phyloP scores from a whole-genome alignment of 331 rosid species.

The Cucumis variabilis region DNA sequence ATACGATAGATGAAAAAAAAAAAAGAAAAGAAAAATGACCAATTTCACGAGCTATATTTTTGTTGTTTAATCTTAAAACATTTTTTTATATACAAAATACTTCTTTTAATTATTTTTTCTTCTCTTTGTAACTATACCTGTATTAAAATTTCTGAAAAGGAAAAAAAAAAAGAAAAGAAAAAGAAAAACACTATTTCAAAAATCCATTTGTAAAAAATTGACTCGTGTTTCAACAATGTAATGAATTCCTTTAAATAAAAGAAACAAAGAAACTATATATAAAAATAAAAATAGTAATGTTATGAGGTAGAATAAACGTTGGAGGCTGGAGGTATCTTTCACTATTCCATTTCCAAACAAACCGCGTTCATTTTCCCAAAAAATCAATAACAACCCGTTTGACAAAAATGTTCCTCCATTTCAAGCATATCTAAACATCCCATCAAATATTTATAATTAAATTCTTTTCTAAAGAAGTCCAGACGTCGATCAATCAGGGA shows the following conservation, averaged over 20 bases:
- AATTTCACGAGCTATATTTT: too few species aligned
- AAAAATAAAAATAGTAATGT: too few species aligned
- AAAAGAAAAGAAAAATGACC: too few species aligned
- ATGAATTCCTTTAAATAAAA: neutral
- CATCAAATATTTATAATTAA: too few species aligned
- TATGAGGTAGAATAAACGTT: too few species aligned
- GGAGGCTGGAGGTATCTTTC: neutral
- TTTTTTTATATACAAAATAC: too few species aligned
- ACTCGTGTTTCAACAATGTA: neutral
- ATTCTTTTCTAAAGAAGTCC: too few species aligned
- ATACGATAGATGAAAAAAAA: too few species aligned
- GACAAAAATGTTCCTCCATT: neutral
- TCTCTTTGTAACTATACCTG: neutral
- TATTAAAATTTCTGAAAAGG: neutral
- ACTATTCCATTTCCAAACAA: conserved; percentile 2
- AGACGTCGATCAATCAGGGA: too few species aligned
- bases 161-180: neutral
- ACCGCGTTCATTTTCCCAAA: neutral
- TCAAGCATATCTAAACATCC: neutral
- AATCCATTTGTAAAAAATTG: neutral
- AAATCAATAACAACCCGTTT: neutral
- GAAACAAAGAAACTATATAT: neutral
- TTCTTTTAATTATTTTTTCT: neutral
- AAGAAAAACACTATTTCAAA: neutral
- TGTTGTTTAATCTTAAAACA: too few species aligned